A percentile compares a stretch with the other conserved stretches of the same genome.
Evolutionary conservation across 2,329 filamentous ascomycete species (phyloP).

Genomic region (Fusarium denticulatum): DNA sequence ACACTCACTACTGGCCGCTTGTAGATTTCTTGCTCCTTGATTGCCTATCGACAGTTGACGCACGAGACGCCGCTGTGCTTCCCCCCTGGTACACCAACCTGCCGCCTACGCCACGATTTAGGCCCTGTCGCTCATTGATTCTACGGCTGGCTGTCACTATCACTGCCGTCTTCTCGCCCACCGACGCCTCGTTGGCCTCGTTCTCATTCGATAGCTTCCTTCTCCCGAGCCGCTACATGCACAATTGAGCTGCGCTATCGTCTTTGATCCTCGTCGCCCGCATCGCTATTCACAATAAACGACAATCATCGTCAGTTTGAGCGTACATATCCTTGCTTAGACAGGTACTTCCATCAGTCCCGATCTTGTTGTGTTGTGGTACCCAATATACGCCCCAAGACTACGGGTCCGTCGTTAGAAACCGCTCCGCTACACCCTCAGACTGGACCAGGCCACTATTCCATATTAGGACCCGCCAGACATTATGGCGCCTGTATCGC

Average conservation of each 20-base stretch:
- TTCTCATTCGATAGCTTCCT: slow-evolving; percentile 34
- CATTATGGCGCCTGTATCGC: slow-evolving; percentile 68
- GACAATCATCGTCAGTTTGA: slow-evolving; percentile 31
- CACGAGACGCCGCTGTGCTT: slow-evolving; percentile 34
- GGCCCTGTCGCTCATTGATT: slow-evolving; percentile 40
- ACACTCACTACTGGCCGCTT: slow-evolving; percentile 34
- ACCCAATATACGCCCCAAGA: slow-evolving; percentile 44
- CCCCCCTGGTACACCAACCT: slow-evolving; percentile 41
- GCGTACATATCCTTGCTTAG: slow-evolving; percentile 32
- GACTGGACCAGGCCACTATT: slow-evolving; percentile 49
- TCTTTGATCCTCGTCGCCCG: slow-evolving; percentile 12
- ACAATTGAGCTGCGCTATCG: slow-evolving; percentile 33
- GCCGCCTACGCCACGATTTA: slow-evolving; percentile 40
- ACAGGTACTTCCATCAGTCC: slow-evolving; percentile 41
- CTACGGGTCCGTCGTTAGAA: slow-evolving; percentile 49
- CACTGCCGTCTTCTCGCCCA: slow-evolving; percentile 22
- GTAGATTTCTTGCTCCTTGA: slow-evolving; percentile 35
- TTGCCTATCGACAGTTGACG: slow-evolving; percentile 36
- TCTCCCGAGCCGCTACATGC: slow-evolving; percentile 37
- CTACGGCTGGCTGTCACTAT: slow-evolving; percentile 34
- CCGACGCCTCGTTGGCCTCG: slow-evolving; percentile 32
- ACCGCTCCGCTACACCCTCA: slow-evolving; percentile 46
- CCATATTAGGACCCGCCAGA: slow-evolving; percentile 48
- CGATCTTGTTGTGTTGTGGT: slow-evolving; percentile 41
- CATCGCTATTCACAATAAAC: slow-evolving; percentile 34